Conservation (phyloP, 164 flowering plant species). For the Sedum album region DNA sequence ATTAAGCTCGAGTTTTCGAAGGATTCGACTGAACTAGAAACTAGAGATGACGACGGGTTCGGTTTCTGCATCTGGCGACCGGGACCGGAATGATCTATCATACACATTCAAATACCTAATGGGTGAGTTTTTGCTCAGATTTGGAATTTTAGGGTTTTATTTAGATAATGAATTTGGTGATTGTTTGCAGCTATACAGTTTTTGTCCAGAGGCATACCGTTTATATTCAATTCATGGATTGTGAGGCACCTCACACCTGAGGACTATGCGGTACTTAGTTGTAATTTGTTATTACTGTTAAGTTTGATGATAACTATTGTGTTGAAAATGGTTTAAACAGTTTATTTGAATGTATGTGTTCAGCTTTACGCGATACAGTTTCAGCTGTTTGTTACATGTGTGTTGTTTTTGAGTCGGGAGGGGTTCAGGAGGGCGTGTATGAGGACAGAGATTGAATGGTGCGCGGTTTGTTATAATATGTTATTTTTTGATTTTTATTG, state of each 20-base stretch:
- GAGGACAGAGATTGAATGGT: slow-evolving; percentile 70
- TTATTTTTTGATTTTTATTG: background rate
- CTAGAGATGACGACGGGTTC: background rate
- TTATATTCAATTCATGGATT: slow-evolving; percentile 83
- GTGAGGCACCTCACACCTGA: slow-evolving; percentile 66
- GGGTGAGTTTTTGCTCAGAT: slow-evolving; percentile 32
- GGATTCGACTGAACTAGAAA: too few relatives aligned
- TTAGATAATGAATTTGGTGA: background rate
- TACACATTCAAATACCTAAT: slow-evolving; percentile 81
- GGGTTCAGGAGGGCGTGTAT: slow-evolving; percentile 94
- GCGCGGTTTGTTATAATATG: slow-evolving; percentile 5
- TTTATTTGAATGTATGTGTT: slow-evolving; percentile 10
- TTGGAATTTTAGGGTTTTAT: background rate
- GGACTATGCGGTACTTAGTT: slow-evolving; percentile 73
- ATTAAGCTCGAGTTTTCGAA: too few relatives aligned
- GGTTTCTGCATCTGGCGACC: slow-evolving; percentile 10
- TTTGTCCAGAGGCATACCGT: slow-evolving; percentile 81
- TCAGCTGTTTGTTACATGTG: slow-evolving; percentile 77
- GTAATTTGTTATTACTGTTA: too few relatives aligned
- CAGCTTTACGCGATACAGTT: slow-evolving; percentile 90
- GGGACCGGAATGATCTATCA: slow-evolving; percentile 34
- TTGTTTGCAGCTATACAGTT: slow-evolving; percentile 69
- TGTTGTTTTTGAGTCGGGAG: slow-evolving; percentile 91
- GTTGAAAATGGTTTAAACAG: too few relatives aligned
- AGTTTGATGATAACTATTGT: too few relatives aligned